Percentiles rank a stretch among this genome's conserved stretches.
phyloP scores from a whole-genome alignment of 106 monocot genomes.

The Acanthochlamys bracteata region DNA sequence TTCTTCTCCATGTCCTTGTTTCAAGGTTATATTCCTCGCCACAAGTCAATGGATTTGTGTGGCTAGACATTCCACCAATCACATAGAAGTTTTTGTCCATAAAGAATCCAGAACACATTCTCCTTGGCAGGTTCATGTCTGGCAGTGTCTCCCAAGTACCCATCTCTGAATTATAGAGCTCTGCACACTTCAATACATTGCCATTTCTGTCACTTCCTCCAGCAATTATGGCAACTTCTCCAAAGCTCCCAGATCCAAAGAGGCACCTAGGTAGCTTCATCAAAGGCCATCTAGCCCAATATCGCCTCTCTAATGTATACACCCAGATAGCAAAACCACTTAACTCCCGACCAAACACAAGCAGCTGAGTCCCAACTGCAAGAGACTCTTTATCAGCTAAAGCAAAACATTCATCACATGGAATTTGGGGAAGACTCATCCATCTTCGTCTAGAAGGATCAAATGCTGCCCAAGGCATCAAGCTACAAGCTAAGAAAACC shows the following conservation, averaged over 20 bases:
- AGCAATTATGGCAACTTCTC: conserved; percentile 69
- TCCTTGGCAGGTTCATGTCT: conserved; percentile 55
- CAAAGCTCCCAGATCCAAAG: conserved; percentile 76
- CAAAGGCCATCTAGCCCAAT: conserved; percentile 48
- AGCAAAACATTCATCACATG: conserved; percentile 63
- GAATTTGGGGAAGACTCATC: conserved; percentile 58
- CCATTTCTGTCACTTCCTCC: conserved; percentile 51
- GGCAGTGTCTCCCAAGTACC: conserved; percentile 60
- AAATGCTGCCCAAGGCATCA: conserved; percentile 65
- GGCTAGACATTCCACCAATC: conserved; percentile 57
- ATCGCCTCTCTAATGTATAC: conserved; percentile 55
- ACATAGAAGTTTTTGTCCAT: conserved; percentile 93
- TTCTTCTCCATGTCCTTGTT: conserved; percentile 45
- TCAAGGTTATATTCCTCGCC: conserved; percentile 75
- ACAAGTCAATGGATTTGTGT: conserved; percentile 45
- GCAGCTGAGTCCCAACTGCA: conserved; percentile 79
- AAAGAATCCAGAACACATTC: conserved; percentile 83
- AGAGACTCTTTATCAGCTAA: conserved; percentile 84
- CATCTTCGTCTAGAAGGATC: conserved; percentile 54
- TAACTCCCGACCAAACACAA: conserved; percentile 78
- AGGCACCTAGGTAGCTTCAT: conserved; percentile 75
- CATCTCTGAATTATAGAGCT: conserved; percentile 67
- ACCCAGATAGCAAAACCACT: conserved; percentile 43
- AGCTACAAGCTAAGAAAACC: conserved; percentile 84
- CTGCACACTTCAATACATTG: conserved; percentile 46